phyloP scores from a whole-genome alignment of 768 basidiomycete species.

The Ephemerocybe angulata region DNA sequence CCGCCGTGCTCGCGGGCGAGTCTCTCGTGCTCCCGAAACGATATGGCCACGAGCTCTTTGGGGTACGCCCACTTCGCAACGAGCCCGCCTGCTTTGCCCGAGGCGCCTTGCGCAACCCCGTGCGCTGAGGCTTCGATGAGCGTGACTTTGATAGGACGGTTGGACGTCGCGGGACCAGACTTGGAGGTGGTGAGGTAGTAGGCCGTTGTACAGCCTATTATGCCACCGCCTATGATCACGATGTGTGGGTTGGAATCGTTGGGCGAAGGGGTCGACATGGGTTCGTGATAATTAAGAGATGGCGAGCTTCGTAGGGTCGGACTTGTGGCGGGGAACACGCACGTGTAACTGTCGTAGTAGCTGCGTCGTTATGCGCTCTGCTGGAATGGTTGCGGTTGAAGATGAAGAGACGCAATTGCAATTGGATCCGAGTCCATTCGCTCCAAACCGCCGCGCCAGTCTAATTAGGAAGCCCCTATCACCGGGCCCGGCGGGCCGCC shows the following conservation, averaged over 20 bases:
- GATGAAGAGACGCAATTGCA: too few species aligned
- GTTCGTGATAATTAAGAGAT: not conserved
- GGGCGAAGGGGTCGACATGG: not conserved
- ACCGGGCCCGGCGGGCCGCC: too few species aligned
- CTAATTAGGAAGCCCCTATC: too few species aligned
- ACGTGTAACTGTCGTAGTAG: too few species aligned
- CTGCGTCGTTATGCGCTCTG: too few species aligned
- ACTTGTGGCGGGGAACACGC: too few species aligned
- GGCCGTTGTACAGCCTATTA: constrained; percentile 80
- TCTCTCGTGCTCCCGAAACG: constrained; percentile 69
- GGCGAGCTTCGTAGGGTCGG: not conserved
- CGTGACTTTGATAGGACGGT: constrained; percentile 36
- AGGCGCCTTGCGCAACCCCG: constrained; percentile 74
- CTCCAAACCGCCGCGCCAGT: too few species aligned
- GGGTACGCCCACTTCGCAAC: constrained; percentile 86
- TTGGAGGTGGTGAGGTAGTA: constrained; percentile 55
- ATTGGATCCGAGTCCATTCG: too few species aligned
- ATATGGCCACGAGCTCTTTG: constrained; percentile 62
- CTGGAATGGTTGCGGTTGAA: too few species aligned
- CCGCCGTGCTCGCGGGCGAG: constrained; percentile 72
- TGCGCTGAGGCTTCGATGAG: constrained; percentile 67
- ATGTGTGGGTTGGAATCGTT: constrained; percentile 33
- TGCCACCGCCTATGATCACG: constrained; percentile 81
- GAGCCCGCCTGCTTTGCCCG: constrained; percentile 82
- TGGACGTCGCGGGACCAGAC: not conserved